These are phyloP conservation scores for Elaeis oleifera DNA, from an alignment of 202 grass and related monocot species.

Conservation along the genomic window DNA sequence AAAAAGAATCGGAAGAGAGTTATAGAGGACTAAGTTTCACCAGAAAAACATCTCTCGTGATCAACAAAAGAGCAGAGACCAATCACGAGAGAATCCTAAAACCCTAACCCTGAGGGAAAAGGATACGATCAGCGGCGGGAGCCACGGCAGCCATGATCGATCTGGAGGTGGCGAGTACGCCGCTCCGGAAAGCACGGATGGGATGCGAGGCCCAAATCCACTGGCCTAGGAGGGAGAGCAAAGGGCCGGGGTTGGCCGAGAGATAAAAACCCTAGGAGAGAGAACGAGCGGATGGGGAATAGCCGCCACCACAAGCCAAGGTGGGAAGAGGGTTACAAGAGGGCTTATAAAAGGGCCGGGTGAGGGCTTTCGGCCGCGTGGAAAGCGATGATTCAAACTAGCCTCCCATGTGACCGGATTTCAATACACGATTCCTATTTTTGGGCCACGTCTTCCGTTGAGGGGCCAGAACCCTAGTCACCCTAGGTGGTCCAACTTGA, in stretches of 20 bases:
- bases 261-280: conserved; percentile 20
- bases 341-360: background rate
- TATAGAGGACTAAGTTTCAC: no score
- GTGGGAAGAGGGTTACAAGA: conserved; percentile 1
- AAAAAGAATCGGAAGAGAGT: background rate
- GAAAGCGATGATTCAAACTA: no score
- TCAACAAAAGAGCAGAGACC: no score
- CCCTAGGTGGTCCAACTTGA: no score
- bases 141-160: conserved; percentile 45
- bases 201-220: conserved; percentile 34
- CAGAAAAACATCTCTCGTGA: no score
- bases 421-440: no score
- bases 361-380: no score
- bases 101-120: conserved; percentile 1
- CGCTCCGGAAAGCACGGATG: background rate
- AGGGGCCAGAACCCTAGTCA: no score
- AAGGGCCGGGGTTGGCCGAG: background rate
- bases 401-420: no score
- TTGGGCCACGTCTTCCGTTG: no score
- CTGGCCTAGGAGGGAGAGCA: background rate
- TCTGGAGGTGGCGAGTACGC: conserved; percentile 10
- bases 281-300: background rate
- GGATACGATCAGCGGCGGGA: conserved; percentile 61
- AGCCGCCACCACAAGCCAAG: conserved; percentile 26
- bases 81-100: no score